These are phyloP conservation scores for Cinnamomum micranthum DNA, from an alignment of 164 flowering plant genomes.

Conservation along the genomic window DNA sequence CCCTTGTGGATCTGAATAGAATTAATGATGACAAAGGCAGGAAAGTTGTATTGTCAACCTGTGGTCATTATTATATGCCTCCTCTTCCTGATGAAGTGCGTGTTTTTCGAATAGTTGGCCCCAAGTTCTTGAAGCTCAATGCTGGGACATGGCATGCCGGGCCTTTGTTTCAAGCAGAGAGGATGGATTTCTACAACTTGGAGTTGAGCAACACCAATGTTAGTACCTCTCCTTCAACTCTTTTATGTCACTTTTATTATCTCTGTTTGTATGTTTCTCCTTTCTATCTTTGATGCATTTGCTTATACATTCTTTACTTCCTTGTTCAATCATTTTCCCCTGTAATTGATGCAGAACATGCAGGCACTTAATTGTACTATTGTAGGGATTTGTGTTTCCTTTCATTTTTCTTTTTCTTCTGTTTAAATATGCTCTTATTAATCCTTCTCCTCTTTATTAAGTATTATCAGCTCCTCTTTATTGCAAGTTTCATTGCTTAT, in stretches of 20 bases:
- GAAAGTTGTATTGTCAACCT: conserved; percentile 36
- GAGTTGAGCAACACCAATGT: conserved; percentile 92
- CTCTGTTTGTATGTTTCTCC: neutral
- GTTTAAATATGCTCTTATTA: neutral
- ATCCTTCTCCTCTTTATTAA: neutral
- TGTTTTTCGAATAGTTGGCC: conserved; percentile 63
- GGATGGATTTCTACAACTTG: conserved; percentile 84
- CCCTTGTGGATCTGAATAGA: conserved; percentile 36
- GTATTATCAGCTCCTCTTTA: no score
- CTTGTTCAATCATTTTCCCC: neutral
- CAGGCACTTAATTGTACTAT: neutral
- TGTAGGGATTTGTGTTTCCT: neutral
- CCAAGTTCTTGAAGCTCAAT: conserved; percentile 79
- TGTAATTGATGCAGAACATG: neutral
- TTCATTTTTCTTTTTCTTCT: neutral
- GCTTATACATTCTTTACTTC: neutral
- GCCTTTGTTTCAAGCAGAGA: conserved; percentile 51
- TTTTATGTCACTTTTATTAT: neutral
- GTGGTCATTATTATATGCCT: conserved; percentile 76
- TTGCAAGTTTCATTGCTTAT: no score
- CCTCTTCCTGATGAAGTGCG: conserved; percentile 60
- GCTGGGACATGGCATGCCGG: conserved; percentile 98
- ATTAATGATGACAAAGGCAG: neutral
- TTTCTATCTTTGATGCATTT: neutral
- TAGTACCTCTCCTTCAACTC: conserved; percentile 20